Percentiles rank a stretch among this genome's conserved stretches.
Conservation (phyloP, 176 grass and related monocot species). For the Triticum aestivum region IWGSC_CS_RefSeq_v2.1 NC_057797.1:155537514-155538013, state of each 20-base stretch:
- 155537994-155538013: neutral
- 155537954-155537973: neutral
- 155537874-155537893: no score
- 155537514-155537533: neutral
- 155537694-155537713: neutral
- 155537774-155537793: neutral
- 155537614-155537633: neutral
- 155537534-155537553: neutral
- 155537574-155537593: neutral
- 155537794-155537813: neutral
- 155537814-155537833: neutral
- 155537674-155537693: neutral
- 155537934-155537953: neutral
- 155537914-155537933: neutral
- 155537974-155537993: neutral
- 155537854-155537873: neutral
- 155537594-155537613: neutral
- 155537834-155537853: neutral
- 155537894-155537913: neutral
- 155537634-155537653: neutral
- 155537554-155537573: neutral
- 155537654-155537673: neutral
- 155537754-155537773: neutral
- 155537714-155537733: neutral
- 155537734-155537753: conserved; percentile 1